Base-by-base conservation (phyloP, 306 rosid species). In the Cucurbita ficifolia region DNA sequence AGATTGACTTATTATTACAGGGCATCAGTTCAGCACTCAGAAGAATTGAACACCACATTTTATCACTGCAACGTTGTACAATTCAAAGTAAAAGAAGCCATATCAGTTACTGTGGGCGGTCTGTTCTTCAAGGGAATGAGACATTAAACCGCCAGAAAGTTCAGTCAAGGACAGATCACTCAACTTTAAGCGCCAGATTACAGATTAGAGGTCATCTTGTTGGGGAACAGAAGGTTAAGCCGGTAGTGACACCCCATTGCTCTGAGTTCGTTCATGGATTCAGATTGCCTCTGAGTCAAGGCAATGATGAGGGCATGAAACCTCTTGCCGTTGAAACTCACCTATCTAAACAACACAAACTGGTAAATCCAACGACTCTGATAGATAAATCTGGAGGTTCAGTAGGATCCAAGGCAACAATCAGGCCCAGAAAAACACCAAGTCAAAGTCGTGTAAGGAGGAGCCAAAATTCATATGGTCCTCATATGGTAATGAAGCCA, bases 31-130 rank as follows among this genome's bases (percentile, higher is more conserved):
- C 76, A 59, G 76, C 89, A 50, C 82, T 92, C 22, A 74, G 81
- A 58, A 80, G 83, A 81, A 82, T 90, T 42, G 96, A 92, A 71
- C 86, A 85, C 39, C 85, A 81, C 55, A 82, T 92, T 79, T 56
- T 82, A 81, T 82, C 90, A 70, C 55, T 83, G 79, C 86, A 89
- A 76, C 78, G 33, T 5, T 70, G 56, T 81, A 39, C 45, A 21
- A 39, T 45, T 43, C 81, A 67, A 59, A n/a, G 43, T 56, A 62
- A 42, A 43, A 69, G 73, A 45, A 14, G 18, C 56, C 19, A 69
- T 24, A 29, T 29, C 33, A 29, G 33, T 29, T 29, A 29, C 33
- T 29, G 33, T 2, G 9, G 46, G 4, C 70, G n/a, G 49, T 62
- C 29, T 38, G 49, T 36, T 38, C 49, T 38, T 4, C 4, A 69